These are phyloP conservation scores for Trichoderma arundinaceum DNA, from an alignment of 2,329 filamentous ascomycete species.

Conservation along the genomic window DNA sequence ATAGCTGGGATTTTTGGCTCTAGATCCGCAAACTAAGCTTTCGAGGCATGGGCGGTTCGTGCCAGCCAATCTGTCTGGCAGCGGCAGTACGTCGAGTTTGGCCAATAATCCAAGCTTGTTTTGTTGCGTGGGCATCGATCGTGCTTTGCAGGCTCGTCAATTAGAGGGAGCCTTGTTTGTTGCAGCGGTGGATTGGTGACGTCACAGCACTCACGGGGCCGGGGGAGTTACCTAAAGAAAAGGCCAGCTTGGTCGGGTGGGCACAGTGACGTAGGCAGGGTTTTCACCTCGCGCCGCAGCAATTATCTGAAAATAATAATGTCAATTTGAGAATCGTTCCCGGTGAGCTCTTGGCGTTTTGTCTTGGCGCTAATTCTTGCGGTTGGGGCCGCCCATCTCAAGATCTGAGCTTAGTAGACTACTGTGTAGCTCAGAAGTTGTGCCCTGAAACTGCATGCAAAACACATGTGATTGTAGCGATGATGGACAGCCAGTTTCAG, in stretches of 20 bases:
- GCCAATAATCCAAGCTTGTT: slow-evolving; percentile 3
- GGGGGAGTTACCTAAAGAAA: slow-evolving; percentile 6
- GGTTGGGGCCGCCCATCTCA: too few relatives aligned
- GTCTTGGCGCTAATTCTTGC: neutral
- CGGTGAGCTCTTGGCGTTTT: neutral
- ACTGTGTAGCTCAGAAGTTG: neutral
- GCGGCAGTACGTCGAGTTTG: neutral
- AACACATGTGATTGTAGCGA: neutral
- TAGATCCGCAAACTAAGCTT: neutral
- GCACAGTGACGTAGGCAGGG: neutral
- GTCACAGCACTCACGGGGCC: slow-evolving; percentile 1
- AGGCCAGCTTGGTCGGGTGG: neutral
- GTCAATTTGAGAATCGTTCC: neutral
- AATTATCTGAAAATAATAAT: too few relatives aligned
- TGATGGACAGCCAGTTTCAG: neutral
- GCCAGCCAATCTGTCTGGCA: neutral
- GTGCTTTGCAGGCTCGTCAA: neutral
- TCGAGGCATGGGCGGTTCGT: neutral
- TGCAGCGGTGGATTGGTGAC: neutral
- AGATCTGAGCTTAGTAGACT: neutral
- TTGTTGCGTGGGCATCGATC: neutral
- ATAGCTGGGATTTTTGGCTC: slow-evolving; percentile 1
- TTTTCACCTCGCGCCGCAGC: too few relatives aligned
- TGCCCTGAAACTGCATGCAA: neutral
- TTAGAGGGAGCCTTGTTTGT: slow-evolving; percentile 1